phyloP scores from a whole-genome alignment of 805 yeast genomes.

The Maudiozyma bulderi region DNA sequence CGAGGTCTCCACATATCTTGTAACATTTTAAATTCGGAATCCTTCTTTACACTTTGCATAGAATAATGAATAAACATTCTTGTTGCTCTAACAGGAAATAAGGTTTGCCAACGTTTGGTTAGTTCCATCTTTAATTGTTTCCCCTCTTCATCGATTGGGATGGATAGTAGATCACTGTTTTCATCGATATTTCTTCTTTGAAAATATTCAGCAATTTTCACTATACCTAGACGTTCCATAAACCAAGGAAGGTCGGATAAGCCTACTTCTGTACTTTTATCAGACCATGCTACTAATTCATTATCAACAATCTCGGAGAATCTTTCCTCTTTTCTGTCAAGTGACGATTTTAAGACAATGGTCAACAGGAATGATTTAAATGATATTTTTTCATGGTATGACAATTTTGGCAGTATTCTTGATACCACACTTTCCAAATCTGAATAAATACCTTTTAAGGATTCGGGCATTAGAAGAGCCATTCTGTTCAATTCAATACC shows the following conservation, averaged over 20 bases:
- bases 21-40: constrained; percentile 56
- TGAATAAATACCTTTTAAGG: constrained; percentile 66
- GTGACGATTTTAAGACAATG: constrained; percentile 77
- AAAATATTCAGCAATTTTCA: constrained; percentile 85
- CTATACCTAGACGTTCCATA: constrained; percentile 95
- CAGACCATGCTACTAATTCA: constrained; percentile 85
- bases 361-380: constrained; percentile 87
- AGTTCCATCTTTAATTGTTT: constrained; percentile 61
- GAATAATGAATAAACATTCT: constrained; percentile 91
- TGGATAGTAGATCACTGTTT: constrained; percentile 59
- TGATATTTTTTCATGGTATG: constrained; percentile 87
- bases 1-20: constrained; percentile 86
- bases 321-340: constrained; percentile 61
- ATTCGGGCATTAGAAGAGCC: constrained; percentile 91
- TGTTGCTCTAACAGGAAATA: constrained; percentile 93
- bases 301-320: constrained; percentile 89
- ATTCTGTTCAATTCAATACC: constrained; percentile 91
- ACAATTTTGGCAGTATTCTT: constrained; percentile 60
- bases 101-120: constrained; percentile 84
- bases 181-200: constrained; percentile 73
- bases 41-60: constrained; percentile 79
- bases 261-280: constrained; percentile 83
- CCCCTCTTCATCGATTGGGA: constrained; percentile 88
- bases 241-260: constrained; percentile 89
- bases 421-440: constrained; percentile 79